Evolutionary conservation across 1,139 yeast genomes (phyloP), one percentile per base, ranked within the genome.

Genomic region (Candida smagusa): DNA sequence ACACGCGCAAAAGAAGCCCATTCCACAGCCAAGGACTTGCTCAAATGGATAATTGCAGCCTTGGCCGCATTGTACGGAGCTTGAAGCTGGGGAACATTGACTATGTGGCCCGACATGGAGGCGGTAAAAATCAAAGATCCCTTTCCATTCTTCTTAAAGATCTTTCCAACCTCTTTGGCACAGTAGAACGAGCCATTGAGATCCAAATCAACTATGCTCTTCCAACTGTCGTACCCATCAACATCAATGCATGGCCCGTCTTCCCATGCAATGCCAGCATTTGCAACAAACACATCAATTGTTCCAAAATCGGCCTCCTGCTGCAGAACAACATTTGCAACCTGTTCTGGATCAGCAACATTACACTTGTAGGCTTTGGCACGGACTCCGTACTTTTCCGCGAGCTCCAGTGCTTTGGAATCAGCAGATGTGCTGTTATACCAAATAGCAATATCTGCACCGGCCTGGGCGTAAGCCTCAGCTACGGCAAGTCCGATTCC

Each of bases 201-300:
- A 38, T 50, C 54, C 49, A 53, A 46, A 41, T 53, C 53, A 13
- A 57, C 43, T 33, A 57, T 43, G 45, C 49, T 50, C 28, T 53
- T 39, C 45, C 45, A 50, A 11, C 41, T 31, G 22, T 48, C 52
- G 32, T 44, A 43, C n/a, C 58, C 59, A 22, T 50, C 49, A 22
- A 42, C 53, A 16, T 56, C 57, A 26, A 48, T 30, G 11, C 41
- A 39, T 22, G 39, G 40, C 21, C 53, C 96, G 21, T 79, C 77
- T 27, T 81, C 74, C 95, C 95, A 88, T 22, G 94, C 86, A 31
- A 86, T 79, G 44, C 96, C 96, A 19, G 96, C 96, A 59, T 88
- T 88, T 53, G 95, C 94, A 22, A 88, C 95, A 56, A 87, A 83
- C 23, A 84, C 73, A 56, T 88, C 96, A 50, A 88, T 81, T 43